Base-by-base conservation (phyloP, 495 filamentous ascomycete species). In the Venustampulla echinocandica region DNA sequence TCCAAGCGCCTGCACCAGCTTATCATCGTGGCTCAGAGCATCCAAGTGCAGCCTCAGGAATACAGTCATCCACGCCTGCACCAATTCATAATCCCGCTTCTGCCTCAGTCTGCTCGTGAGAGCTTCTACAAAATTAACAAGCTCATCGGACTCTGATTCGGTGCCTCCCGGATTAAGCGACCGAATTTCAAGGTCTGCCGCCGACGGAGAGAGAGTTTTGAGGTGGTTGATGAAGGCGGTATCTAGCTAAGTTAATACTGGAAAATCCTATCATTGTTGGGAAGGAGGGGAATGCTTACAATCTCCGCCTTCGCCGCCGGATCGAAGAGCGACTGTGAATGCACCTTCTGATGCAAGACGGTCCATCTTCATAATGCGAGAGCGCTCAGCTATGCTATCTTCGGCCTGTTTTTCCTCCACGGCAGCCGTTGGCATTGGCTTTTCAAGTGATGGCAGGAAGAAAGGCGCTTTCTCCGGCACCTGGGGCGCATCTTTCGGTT, bases 11-110 rank as follows among this genome's bases (percentile, higher is more conserved):
- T 63, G 61, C 45, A 73, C 66, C 43, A 68, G 57, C 43, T 37
- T 41, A 21, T 38, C 62, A 48, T 71, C 69, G 21, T 63, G 52
- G 1, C 61, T 61, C 9, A 83, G 63, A 10, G 72, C 64, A 46
- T 82, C 81, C 7, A 71, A 73, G 64, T 96, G 88, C 27, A 90
- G 61, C 40, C 81, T 76, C 44, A 98, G 55, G 55, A 96, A 92
- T 0, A 96, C 89, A 13, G 80, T 77, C 85, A 98, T 95, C 92
- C 93, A 98, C 9, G 87, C 87, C 65, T 95, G 88, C 32, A 86
- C 81, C 38, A 98, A 72, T 60, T 98, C 92, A 61, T 90, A 98
- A 66, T 98, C 92, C 34, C 71, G 74, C 46, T 76, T 76, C 32
- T 73, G 66, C 15, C 65, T 63, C 20, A 97, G 67, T 13, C 82